Evolutionary conservation across 2,329 filamentous ascomycete genomes (phyloP).

Genomic region (Rhinocladiella mackenziei): DNA sequence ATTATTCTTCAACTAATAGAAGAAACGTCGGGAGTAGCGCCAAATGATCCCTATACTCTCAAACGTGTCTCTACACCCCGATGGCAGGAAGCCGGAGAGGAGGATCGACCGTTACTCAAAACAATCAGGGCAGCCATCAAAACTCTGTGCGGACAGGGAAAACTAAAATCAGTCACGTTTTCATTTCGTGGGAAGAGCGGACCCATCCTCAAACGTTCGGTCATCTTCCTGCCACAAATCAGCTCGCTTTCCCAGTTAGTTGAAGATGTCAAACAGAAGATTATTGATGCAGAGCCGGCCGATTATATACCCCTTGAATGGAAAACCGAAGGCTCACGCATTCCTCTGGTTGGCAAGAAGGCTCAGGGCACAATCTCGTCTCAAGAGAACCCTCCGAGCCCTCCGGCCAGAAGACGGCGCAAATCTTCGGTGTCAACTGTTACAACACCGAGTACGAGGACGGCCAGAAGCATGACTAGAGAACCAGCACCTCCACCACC

Average conservation of each 20-base stretch:
- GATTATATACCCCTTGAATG: slow-evolving; percentile 44
- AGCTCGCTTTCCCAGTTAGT: slow-evolving; percentile 45
- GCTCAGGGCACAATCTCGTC: slow-evolving; percentile 28
- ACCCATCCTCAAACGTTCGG: slow-evolving; percentile 46
- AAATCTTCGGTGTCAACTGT: slow-evolving; percentile 7
- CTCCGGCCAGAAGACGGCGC: slow-evolving; percentile 11
- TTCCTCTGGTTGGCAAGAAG: slow-evolving; percentile 15
- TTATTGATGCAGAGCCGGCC: slow-evolving; percentile 44
- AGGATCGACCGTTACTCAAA: slow-evolving; percentile 48
- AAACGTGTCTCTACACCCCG: slow-evolving; percentile 21
- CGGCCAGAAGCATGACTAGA: neutral
- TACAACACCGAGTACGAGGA: slow-evolving; percentile 1
- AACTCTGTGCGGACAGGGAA: slow-evolving; percentile 47
- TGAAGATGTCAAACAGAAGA: slow-evolving; percentile 47
- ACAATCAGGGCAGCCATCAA: slow-evolving; percentile 52
- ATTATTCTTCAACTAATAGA: slow-evolving; percentile 55
- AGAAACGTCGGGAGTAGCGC: slow-evolving; percentile 53
- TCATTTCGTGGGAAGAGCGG: slow-evolving; percentile 48
- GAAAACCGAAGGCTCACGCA: slow-evolving; percentile 33
- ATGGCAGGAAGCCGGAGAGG: slow-evolving; percentile 48
- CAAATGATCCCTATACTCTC: slow-evolving; percentile 45
- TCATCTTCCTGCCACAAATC: slow-evolving; percentile 49
- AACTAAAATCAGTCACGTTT: slow-evolving; percentile 52
- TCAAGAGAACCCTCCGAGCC: slow-evolving; percentile 33
- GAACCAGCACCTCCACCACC: slow-evolving; percentile 3